phyloP scores from a whole-genome alignment of 2,329 filamentous ascomycete species.

The Trichoderma oligosporum region DNA sequence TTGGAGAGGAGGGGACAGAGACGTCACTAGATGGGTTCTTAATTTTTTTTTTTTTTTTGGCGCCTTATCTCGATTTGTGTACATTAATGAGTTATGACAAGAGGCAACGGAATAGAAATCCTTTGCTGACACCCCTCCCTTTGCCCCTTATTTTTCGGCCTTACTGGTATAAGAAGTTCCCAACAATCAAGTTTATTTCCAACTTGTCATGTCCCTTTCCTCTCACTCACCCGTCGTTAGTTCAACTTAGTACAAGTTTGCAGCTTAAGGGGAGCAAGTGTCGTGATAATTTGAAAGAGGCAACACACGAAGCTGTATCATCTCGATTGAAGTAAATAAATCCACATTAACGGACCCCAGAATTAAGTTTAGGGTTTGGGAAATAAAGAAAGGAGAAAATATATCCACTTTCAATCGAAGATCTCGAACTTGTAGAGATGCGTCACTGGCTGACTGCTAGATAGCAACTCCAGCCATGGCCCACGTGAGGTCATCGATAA shows the following conservation, averaged over 20 bases:
- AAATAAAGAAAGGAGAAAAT: background rate
- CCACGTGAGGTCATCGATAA: slow-evolving; percentile 8
- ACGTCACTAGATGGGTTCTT: slow-evolving; percentile 11
- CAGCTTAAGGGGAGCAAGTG: too few species aligned
- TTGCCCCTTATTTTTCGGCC: background rate
- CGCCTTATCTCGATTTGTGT: too few species aligned
- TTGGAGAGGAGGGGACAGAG: slow-evolving; percentile 33
- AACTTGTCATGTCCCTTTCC: too few species aligned
- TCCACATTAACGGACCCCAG: too few species aligned
- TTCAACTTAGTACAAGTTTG: too few species aligned
- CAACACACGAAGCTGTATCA: too few species aligned
- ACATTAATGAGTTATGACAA: slow-evolving; percentile 12
- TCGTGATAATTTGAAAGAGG: too few species aligned
- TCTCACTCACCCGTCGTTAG: too few species aligned
- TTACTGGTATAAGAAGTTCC: too few species aligned
- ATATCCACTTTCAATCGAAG: background rate
- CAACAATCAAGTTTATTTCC: too few species aligned
- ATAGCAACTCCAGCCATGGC: background rate
- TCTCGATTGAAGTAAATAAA: background rate
- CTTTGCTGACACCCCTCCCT: too few species aligned
- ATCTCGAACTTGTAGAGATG: background rate
- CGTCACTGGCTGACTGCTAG: slow-evolving; percentile 7
- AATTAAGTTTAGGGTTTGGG: slow-evolving; percentile 3
- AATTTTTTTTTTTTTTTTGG: background rate
- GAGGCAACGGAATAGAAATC: background rate